Evolutionary conservation across 257 asterid genomes (phyloP), one percentile per base, ranked within the genome.

Genomic region (Nicotiana tabacum): DNA sequence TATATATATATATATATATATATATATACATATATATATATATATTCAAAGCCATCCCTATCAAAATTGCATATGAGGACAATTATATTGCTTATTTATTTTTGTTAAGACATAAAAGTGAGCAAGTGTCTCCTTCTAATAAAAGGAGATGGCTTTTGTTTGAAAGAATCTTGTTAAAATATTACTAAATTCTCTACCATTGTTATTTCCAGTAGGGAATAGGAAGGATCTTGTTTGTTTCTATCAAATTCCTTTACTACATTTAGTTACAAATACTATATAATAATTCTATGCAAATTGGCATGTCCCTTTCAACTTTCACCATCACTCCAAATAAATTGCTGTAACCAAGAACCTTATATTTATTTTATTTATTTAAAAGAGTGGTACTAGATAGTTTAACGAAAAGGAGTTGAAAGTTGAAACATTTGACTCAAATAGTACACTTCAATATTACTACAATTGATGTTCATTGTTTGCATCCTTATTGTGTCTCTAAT

Each of bases 51-150:
- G 27, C 43, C 61, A 74, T 48, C 62, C 62, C 62, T 48, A 27
- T 74, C 62, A 24, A 74, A 48, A 48, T 48, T 74, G 62, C 24
- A 70, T 6, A 43, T 5, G 78, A 43, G 60, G 35, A 43, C 35
- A 70, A 43, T 70, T 69, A 39, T 70, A 70, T 70, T 70, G 58
- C 11, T 39, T 69, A n/a, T 67, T n/a, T n/a, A n/a, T n/a, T n/a
- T 69, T n/a, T 69, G 4, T 70, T 43, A n/a, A 72, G 37, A 46
- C 43, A 48, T 15, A 48, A 74, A 48, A 48, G 43, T 74, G 43
- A 74, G 39, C 64, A 74, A 74, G 43, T 74, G 61, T 48, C 64
- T 72, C 60, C 60, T 46, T 46, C 60, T 51, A 46, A 43, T 43
- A 43, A 70, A 70, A 70, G 37, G 60, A 6, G 13, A 18, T 11